Base-by-base conservation (phyloP, 345 rosid genomes). In the Crucihimalaya himalaica region DNA sequence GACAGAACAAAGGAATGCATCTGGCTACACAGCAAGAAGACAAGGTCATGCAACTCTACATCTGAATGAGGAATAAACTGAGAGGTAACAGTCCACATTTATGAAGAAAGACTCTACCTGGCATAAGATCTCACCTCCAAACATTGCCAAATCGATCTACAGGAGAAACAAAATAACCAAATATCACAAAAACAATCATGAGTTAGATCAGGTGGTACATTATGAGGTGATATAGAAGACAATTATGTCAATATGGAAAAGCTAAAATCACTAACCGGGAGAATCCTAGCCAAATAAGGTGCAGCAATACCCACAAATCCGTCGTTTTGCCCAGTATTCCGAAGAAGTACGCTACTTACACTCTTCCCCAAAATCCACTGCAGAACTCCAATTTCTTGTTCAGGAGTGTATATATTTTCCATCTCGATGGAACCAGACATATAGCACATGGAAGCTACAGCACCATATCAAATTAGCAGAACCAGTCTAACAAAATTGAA, bases 291-390 rank as follows among this genome's bases (percentile, higher is more conserved):
- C 76, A 90, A 85, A 77, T 88, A 92, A 79, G 99, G 96, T 34
- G 98, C 97, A 76, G 94, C 92, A 51, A 95, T 83, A 73, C 99
- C 99, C 61, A 90, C 87, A 85, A 92, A 95, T 32, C 98, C 99
- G 72, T 90, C 96, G 51, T 27, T 78, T 20, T 85, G 65, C 56
- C 96, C 97, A 50, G 88, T 59, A 79, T 92, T 95, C 23, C 76
- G 80, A 72, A 92, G 74, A 66, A 80, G 71, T 66, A 95, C 60
- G 55, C 92, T 90, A 43, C 89, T 90, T 58, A 90, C 66, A 37
- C 84, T 88, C 86, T 89, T 95, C 28, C 99, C 98, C 77, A 95
- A 95, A 79, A 92, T 81, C 99, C 99, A 95, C 74, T 92, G 99
- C 94, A 96, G 85, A 78, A 90, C 80, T 47, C 97, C 98, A 20